Conservation (phyloP, 2,329 filamentous ascomycete species). For the Aspergillus quadricinctus region DNA sequence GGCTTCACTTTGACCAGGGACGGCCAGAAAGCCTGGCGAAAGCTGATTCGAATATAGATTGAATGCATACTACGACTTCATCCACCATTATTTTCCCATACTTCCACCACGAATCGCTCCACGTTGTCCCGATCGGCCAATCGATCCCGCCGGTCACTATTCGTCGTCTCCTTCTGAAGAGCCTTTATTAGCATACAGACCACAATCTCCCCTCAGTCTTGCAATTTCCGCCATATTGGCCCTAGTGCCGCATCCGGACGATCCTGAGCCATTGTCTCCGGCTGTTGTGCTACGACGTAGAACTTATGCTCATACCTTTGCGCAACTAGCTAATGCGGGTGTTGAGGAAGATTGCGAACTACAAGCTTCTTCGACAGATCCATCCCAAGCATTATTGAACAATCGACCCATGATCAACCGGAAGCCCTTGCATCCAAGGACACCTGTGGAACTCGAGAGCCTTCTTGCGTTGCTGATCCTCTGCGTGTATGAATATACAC, state of each 20-base stretch:
- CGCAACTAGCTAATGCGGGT: constrained; percentile 34
- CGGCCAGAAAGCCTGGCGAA: neutral
- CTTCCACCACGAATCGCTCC: constrained; percentile 35
- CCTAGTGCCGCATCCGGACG: constrained; percentile 39
- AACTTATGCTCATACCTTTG: constrained; percentile 37
- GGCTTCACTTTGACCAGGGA: constrained; percentile 9
- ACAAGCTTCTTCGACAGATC: constrained; percentile 36
- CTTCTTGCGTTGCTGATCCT: constrained; percentile 40
- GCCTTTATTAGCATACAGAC: constrained; percentile 31
- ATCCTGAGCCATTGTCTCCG: constrained; percentile 32
- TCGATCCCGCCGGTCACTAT: constrained; percentile 29
- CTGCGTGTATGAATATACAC: constrained; percentile 44
- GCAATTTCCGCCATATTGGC: constrained; percentile 42
- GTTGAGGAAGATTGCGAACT: constrained; percentile 43
- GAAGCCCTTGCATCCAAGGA: constrained; percentile 34
- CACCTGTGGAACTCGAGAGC: constrained; percentile 39
- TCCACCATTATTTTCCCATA: constrained; percentile 44
- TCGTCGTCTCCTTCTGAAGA: constrained; percentile 28
- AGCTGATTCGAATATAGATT: constrained; percentile 28
- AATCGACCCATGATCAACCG: constrained; percentile 29
- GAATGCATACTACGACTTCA: constrained; percentile 45
- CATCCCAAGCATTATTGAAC: constrained; percentile 36
- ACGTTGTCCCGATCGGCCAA: constrained; percentile 28
- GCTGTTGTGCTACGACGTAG: constrained; percentile 35
- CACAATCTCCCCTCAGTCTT: constrained; percentile 41